Evolutionary conservation across 2,329 filamentous ascomycete genomes (phyloP).

Genomic region (Phialocephala sp.): DNA sequence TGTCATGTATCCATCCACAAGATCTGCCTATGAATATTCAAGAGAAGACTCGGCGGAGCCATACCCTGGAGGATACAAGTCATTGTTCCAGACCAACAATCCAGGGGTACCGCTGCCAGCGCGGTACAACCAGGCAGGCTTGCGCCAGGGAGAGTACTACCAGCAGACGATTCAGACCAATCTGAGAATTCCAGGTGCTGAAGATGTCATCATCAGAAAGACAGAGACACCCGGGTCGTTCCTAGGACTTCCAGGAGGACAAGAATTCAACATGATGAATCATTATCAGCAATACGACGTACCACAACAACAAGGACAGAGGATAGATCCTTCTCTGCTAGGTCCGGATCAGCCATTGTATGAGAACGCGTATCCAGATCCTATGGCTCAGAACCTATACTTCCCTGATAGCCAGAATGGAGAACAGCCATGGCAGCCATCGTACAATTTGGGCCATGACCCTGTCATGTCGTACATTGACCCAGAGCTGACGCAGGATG

Average conservation of each 20-base stretch:
- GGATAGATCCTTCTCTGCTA: constrained; percentile 40
- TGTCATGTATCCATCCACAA: constrained; percentile 38
- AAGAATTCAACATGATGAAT: constrained; percentile 39
- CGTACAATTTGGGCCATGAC: constrained; percentile 28
- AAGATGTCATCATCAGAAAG: constrained; percentile 52
- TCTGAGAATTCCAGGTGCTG: constrained; percentile 35
- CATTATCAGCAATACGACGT: constrained; percentile 29
- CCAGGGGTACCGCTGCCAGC: constrained; percentile 54
- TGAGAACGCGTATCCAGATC: constrained; percentile 27
- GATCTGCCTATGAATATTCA: constrained; percentile 41
- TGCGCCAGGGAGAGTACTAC: constrained; percentile 55
- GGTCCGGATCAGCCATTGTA: constrained; percentile 31
- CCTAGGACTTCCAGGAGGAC: constrained; percentile 47
- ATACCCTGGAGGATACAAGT: constrained; percentile 44
- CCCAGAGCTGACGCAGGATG: constrained; percentile 31
- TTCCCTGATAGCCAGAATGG: constrained; percentile 32
- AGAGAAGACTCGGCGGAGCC: constrained; percentile 41
- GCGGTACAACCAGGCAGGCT: constrained; percentile 50
- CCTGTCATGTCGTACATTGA: constrained; percentile 36
- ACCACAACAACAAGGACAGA: constrained; percentile 28
- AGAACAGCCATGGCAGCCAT: constrained; percentile 33
- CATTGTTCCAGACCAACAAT: constrained; percentile 57
- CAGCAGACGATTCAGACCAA: constrained; percentile 45
- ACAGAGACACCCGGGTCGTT: constrained; percentile 43
- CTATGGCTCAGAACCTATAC: constrained; percentile 32